A percentile compares a stretch with the other conserved stretches of the same genome.
These are phyloP conservation scores for Ceriops zippeliana DNA, from an alignment of 345 rosid genomes.

Conservation along the genomic window DNA sequence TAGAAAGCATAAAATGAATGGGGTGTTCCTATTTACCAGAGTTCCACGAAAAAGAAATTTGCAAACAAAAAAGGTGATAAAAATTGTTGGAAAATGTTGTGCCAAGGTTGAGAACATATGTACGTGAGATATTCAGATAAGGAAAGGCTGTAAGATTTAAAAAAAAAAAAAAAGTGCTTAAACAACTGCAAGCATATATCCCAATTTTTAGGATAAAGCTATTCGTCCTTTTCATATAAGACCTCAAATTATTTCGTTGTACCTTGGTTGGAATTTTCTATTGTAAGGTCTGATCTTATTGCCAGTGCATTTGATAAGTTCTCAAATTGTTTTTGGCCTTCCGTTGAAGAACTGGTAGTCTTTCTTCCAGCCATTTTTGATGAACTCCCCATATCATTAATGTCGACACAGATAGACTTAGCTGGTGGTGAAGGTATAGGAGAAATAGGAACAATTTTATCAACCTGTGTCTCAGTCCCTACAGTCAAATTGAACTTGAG, in stretches of 20 bases:
- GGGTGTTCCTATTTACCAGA: too few species aligned
- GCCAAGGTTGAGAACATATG: too few species aligned
- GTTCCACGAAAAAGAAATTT: too few species aligned
- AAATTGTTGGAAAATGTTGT: too few species aligned
- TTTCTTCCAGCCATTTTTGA: slow-evolving; percentile 20
- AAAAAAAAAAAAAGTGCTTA: too few species aligned
- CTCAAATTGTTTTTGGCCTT: slow-evolving; percentile 17
- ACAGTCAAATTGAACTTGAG: background rate
- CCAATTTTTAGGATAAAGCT: background rate
- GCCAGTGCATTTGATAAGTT: background rate
- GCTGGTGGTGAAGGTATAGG: background rate
- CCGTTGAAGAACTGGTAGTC: slow-evolving; percentile 18
- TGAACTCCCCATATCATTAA: background rate
- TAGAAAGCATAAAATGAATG: too few species aligned
- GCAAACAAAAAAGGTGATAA: too few species aligned
- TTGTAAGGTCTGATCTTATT: slow-evolving; percentile 13
- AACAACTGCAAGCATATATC: background rate
- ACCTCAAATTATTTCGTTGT: background rate
- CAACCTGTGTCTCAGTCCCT: background rate
- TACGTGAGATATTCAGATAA: too few species aligned
- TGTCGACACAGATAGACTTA: background rate
- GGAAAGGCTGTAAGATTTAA: too few species aligned
- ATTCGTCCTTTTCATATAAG: background rate
- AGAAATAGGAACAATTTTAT: background rate
- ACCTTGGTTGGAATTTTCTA: slow-evolving; percentile 9